Conservation (phyloP, 257 asterid species). For the Solanum virginianum region DNA sequence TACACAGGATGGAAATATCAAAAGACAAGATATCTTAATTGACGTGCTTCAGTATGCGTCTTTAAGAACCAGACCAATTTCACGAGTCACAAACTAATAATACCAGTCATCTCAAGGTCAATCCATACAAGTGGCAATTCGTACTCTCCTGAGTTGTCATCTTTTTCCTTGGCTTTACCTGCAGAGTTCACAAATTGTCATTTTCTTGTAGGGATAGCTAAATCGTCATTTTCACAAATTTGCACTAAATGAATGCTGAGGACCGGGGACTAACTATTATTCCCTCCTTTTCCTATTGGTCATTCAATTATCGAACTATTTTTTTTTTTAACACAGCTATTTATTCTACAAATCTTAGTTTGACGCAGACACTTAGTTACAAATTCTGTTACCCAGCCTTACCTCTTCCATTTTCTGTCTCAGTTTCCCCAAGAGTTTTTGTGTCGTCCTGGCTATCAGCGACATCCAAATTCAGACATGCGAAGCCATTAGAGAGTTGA, state of each 20-base stretch:
- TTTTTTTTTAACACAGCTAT: neutral
- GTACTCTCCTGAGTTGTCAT: constrained; percentile 24
- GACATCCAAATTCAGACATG: constrained; percentile 50
- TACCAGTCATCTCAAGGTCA: constrained; percentile 98
- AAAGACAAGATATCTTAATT: neutral
- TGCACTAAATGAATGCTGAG: neutral
- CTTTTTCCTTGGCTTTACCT: constrained; percentile 26
- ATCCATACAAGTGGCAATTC: constrained; percentile 93
- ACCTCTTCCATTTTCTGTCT: constrained; percentile 12
- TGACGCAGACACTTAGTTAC: neutral
- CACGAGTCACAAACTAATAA: neutral
- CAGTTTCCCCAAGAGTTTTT: constrained; percentile 5
- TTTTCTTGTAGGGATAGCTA: neutral
- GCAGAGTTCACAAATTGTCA: constrained; percentile 5
- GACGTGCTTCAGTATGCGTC: neutral
- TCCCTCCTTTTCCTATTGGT: neutral
- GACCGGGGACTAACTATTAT: neutral
- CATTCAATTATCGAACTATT: neutral
- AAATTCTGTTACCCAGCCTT: neutral
- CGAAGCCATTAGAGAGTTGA: constrained; percentile 49
- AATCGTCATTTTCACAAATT: neutral
- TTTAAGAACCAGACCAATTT: neutral
- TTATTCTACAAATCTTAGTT: neutral
- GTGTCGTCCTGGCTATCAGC: constrained; percentile 21
- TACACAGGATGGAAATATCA: constrained; percentile 19